Base-by-base conservation (phyloP, 2,329 filamentous ascomycete species). In the Calonectria ilicicola region DNA sequence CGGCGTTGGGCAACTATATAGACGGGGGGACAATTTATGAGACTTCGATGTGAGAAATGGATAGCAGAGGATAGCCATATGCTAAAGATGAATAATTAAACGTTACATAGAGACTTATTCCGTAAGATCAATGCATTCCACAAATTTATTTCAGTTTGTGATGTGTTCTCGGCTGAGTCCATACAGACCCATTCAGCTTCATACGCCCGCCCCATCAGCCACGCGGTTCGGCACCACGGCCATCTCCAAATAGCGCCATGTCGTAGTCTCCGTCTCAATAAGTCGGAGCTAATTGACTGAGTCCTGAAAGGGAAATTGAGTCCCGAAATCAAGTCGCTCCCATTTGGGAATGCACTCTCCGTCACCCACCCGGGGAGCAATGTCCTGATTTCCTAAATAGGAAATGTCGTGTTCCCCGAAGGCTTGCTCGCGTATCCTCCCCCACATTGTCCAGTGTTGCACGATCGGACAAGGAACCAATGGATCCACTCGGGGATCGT, bases 331-430 rank as follows among this genome's bases (percentile, higher is more conserved):
- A 44, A 56, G 15, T 26, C 32, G 21, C 38, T 47, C 64, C 19
- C 32, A 23, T 42, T 66, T 23, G 26, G 21, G 17, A 8, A 15
- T 8, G 44, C 10, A 6, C 23, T 17, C 7, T 23, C 8, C n/a
- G 12, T 26, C 49, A 27, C 9, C 35, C 49, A 27, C 9, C 35
- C 47, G 64, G 49, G 64, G 64, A 67, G 38, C 5, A 12, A 1
- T 56, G 35, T 44, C 47, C 3, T 21, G n/a, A 14, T 46, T 67
- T 21, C 64, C 64, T 26, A 46, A 35, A 35, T 67, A 56, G 64
- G 64, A 67, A 67, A 67, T 58, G 21, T 21, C 8, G 47, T 12
- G 23, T 44, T 66, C 64, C 47, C 47, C 64, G 64, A 26, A 21
- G 9, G 64, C 47, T 53, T 8, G 35, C 26, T 19, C 47, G 19